Evolutionary conservation across 1,139 yeast species (phyloP), one percentile per base, ranked within the genome.

Genomic region (Yamadazyma siamensis): DNA sequence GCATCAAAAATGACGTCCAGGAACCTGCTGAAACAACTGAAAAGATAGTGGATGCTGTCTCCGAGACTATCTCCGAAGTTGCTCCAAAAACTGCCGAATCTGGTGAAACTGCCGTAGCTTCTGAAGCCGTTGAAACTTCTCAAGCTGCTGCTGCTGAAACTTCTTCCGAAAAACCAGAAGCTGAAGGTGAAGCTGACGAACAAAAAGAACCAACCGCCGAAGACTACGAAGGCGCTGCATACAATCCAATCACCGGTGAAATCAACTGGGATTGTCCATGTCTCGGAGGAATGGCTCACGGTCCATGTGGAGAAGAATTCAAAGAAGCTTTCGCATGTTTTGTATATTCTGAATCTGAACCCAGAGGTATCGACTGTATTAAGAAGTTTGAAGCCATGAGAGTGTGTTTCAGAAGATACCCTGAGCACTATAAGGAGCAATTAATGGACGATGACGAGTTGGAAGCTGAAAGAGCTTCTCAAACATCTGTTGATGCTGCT

Each of bases 231-330:
- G 52, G 59, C 26, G 87, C 87, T 26, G 96, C 98, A 3, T 91
- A 80, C 63, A 79, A 91, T 62, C 97, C 97, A 28, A 96, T 86
- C 50, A 91, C 99, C 5, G 98, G 98, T 23, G 98, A 91, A 59
- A 94, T 94, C 61, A 91, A 94, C 77, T 94, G 99, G 99, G 98
- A 94, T 54, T 94, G 99, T 59, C 96, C 98, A n/a, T 94, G 99
- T 63, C 71, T 94, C 38, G 98, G 98, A 24, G 98, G 98, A 30
- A 91, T 91, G 97, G 97, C 98, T 25, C 73, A 88, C 43, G 98
- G 98, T 0, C 96, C 98, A 37, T 89, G 98, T 62, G 98, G 98
- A 35, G 95, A 86, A 55, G 96, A 91, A 62, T 91, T 89, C 71
- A 89, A 91, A 67, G 91, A 77, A 35, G 97, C 98, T 0, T 94